Evolutionary conservation across 495 filamentous ascomycete species (phyloP).

Genomic region (Podospora appendiculata): DNA sequence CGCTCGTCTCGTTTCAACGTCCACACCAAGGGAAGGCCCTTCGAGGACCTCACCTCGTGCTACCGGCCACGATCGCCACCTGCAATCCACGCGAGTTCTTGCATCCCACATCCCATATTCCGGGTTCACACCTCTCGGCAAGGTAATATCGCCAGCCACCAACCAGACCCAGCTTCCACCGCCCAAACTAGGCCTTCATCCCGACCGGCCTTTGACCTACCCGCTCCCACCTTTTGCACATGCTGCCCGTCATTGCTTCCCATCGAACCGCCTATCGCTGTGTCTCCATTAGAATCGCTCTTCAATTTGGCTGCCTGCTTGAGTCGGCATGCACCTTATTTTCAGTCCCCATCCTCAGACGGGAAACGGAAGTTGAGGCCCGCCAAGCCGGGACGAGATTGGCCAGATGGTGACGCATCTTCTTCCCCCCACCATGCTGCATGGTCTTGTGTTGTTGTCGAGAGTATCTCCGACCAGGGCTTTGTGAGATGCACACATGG

Average conservation of each 20-base stretch:
- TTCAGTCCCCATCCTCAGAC: background rate
- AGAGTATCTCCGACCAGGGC: too few species aligned
- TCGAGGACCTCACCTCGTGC: background rate
- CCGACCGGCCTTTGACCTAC: background rate
- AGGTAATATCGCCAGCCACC: conserved; percentile 11
- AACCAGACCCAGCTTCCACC: background rate
- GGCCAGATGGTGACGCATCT: background rate
- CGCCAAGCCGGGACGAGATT: background rate
- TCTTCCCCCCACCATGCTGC: too few species aligned
- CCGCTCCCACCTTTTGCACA: background rate
- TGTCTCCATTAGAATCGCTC: background rate
- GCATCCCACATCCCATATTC: conserved; percentile 11
- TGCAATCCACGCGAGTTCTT: too few species aligned
- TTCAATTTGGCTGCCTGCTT: background rate
- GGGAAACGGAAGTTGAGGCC: conserved; percentile 5
- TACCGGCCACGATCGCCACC: too few species aligned
- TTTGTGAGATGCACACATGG: too few species aligned
- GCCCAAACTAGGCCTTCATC: background rate
- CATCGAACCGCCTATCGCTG: background rate
- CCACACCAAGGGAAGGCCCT: background rate
- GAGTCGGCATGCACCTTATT: background rate
- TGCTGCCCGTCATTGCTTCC: background rate
- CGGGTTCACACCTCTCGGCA: conserved; percentile 20
- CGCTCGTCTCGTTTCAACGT: too few species aligned
- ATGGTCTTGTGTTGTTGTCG: too few species aligned